These are phyloP conservation scores for Gloeopeniophorella convolvens DNA, from an alignment of 768 basidiomycete species.

Conservation along the genomic window DNA sequence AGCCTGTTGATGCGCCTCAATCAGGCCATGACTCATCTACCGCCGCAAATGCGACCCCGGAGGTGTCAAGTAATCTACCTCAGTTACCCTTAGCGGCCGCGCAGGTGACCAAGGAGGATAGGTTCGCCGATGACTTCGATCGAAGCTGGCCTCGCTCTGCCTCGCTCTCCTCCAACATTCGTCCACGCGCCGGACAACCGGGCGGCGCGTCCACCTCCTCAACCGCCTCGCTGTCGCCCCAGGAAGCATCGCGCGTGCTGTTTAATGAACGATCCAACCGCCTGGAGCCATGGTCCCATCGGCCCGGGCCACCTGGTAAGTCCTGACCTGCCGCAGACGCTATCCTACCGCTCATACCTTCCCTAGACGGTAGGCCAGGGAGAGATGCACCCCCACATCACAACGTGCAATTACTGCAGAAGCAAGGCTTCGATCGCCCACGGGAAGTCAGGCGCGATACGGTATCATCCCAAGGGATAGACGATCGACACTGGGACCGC, in stretches of 20 bases:
- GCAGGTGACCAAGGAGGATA: constrained; percentile 76
- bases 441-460: constrained; percentile 22
- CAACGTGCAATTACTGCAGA: constrained; percentile 56
- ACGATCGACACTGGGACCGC: constrained; percentile 18
- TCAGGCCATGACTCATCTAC: constrained; percentile 16
- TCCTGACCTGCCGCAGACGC: constrained; percentile 12
- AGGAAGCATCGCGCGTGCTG: constrained; percentile 64
- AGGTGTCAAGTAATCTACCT: background rate
- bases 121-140: constrained; percentile 92
- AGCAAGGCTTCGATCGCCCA: constrained; percentile 30
- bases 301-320: constrained; percentile 33
- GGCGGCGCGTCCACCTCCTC: constrained; percentile 32
- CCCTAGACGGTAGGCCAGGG: constrained; percentile 32
- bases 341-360: constrained; percentile 34
- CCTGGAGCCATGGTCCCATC: constrained; percentile 72
- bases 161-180: constrained; percentile 39
- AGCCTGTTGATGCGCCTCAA: constrained; percentile 35
- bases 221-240: constrained; percentile 40
- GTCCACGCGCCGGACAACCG: constrained; percentile 18
- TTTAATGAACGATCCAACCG: constrained; percentile 94
- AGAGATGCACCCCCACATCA: constrained; percentile 43
- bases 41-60: background rate
- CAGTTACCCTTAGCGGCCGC: constrained; percentile 23
- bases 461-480: constrained; percentile 11
- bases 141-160: constrained; percentile 88